phyloP scores from a whole-genome alignment of 73 alveolate genomes.

The Tetrahymena elliotti region DNA sequence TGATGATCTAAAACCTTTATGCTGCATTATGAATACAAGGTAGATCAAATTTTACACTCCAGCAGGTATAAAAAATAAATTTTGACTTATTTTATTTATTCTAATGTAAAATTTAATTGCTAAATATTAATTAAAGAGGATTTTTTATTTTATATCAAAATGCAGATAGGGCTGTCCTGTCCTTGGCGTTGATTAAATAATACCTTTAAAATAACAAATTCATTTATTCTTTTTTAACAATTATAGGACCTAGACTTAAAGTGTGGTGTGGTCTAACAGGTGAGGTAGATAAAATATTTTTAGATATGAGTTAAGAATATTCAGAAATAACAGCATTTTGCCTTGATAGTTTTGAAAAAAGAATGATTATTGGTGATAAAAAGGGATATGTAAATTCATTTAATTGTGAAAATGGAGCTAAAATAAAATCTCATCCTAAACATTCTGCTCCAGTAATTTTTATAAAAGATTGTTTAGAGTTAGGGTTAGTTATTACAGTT shows the following conservation, averaged over 20 bases:
- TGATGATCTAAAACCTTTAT: conserved; percentile 62
- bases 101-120: no score
- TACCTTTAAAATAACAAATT: no score
- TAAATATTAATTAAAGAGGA: no score
- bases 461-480: conserved; percentile 15
- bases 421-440: conserved; percentile 51
- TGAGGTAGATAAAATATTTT: conserved; percentile 51
- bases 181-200: no score
- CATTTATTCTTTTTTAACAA: no score
- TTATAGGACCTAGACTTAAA: conserved; percentile 40
- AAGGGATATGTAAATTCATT: conserved; percentile 54
- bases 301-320: conserved; percentile 30
- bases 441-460: conserved; percentile 32
- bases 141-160: no score
- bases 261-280: conserved; percentile 73
- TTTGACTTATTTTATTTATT: no score
- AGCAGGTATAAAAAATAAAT: conserved; percentile 19
- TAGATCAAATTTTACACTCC: conserved; percentile 64
- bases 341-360: conserved; percentile 53
- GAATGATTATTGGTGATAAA: conserved; percentile 68
- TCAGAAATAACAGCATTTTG: conserved; percentile 65
- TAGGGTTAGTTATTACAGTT: conserved; percentile 23
- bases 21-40: conserved; percentile 46
- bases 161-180: no score
- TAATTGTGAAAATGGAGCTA: conserved; percentile 58